Base-by-base conservation (phyloP, 305 asterid species). In the Ruellia speciosa region DNA sequence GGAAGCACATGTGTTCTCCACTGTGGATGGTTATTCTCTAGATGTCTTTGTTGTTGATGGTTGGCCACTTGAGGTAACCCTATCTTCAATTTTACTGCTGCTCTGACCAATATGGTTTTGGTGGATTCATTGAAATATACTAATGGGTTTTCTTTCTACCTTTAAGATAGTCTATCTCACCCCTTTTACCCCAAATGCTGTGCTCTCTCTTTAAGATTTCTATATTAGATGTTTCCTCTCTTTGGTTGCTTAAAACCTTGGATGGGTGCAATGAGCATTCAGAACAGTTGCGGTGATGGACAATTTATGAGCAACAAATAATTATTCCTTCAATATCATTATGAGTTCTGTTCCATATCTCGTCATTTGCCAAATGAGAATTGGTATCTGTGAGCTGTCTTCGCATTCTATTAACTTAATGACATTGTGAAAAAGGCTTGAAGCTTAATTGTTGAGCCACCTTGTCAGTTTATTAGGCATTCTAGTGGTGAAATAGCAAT, bases 41-140 rank as follows among this genome's bases (percentile, higher is more conserved):
- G 96, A 88, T 72, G 96, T 90, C 63, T 90, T 90, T 67, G 98
- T 90, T 63, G 98, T 90, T 73, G 94, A 88, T 69, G 98, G 96
- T 60, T 90, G 96, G 98, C 87, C 81, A 47, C 69, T 62, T 68
- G 96, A 90, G 95, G 98, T 88, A 84, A 62, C 41, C 54, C n/a
- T 45, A 33, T 57, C 43, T 68, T 53, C 51, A 14, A 34, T 15
- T 47, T 47, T 47, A 14, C 19, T 47, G 48, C 33, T 67, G 53
- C 55, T 60, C 56, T 43, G 13, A 39, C 45, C 10, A 39, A 12
- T 39, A 5, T 39, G 45, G 10, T 39, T 39, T 9, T 12, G 13
- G 13, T 39, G 45, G 13, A 39, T 39, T 1, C 45, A 12, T 39
- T 39, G 45, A 39, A 24, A 24, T 24, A 24, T 24, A 24, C 31